phyloP scores from a whole-genome alignment of 2,329 filamentous ascomycete species.

The Drechmeria coniospora region DNA sequence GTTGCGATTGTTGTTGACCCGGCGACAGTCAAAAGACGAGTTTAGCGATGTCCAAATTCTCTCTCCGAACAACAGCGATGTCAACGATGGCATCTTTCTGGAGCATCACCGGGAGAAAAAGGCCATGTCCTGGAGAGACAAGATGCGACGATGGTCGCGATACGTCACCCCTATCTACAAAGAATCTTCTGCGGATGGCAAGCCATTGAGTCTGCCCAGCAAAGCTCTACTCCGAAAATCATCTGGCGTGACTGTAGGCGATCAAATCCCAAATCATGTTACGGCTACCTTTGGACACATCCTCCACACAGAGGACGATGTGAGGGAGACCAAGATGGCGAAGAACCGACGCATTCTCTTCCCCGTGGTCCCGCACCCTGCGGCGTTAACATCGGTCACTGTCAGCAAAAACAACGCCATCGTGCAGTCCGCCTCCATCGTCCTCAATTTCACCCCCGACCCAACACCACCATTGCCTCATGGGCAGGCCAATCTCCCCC shows the following conservation, averaged over 20 bases:
- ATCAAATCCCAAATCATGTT: constrained; percentile 8
- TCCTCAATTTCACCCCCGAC: constrained; percentile 31
- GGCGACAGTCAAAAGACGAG: constrained; percentile 4
- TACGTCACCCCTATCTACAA: constrained; percentile 9
- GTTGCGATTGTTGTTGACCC: constrained; percentile 28
- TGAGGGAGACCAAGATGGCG: constrained; percentile 1
- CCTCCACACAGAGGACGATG: constrained; percentile 19
- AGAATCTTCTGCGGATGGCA: neutral
- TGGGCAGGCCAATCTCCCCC: constrained; percentile 2
- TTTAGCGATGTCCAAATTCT: constrained; percentile 9
- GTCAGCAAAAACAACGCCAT: constrained; percentile 13
- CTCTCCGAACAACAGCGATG: constrained; percentile 1
- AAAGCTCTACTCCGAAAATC: neutral
- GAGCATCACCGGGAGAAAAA: constrained; percentile 14
- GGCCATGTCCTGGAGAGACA: constrained; percentile 20
- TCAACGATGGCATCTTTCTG: constrained; percentile 6
- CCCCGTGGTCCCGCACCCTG: constrained; percentile 31
- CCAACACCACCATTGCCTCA: too few species aligned
- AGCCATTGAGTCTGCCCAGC: neutral
- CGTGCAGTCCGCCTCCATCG: constrained; percentile 16
- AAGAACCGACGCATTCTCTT: constrained; percentile 22
- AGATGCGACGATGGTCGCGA: constrained; percentile 16
- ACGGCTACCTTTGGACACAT: constrained; percentile 36
- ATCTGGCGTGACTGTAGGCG: neutral
- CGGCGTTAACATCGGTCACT: constrained; percentile 22